Base-by-base conservation (phyloP, 495 filamentous ascomycete species). In the Penicillium canescens region DNA sequence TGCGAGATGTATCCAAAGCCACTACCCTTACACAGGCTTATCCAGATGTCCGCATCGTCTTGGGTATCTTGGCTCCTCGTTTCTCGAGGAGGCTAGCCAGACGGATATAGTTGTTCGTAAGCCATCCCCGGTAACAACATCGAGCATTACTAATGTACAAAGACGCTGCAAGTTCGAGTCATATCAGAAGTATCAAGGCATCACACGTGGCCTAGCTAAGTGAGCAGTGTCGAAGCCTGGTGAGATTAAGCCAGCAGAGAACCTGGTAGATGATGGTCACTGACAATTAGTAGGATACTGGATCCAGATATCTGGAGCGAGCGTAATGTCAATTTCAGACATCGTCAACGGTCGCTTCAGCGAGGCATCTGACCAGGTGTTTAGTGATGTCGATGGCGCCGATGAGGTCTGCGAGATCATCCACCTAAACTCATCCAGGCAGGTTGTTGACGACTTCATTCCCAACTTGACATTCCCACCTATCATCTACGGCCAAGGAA, bases 401-500 rank as follows among this genome's bases (percentile, higher is more conserved):
- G 18, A 18, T 18, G 18, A 18, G 18, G 18, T 18, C 18, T 1
- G 18, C 18, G 18, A 18, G 18, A 18, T 18, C 18, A 18, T 18
- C 18, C 18, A 18, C 18, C 18, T 1, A 18, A 18, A 18, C 18
- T 18, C 18, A 18, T 18, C 18, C 18, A 18, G 18, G 18, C 72
- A 80, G 3, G 67, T 77, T 46, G 77, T 80, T 13, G 81, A 85
- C 57, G 75, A 72, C 38, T 71, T 79, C 35, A 60, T 85, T 10
- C 64, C 84, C 18, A 71, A 52, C 0, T 57, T 74, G 6, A 59
- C 60, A 10, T 86, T 80, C 46, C 87, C 88, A 4, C 86, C 87
- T 0, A 82, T 80, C 9, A 91, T 91, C 63, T 90, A 90, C 59
- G 88, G 87, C 4, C 40, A 55, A 41, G 88, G 87, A n/a, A 75